These are phyloP conservation scores for Groenewaldozyma sp. DNA, from an alignment of 1,139 yeast genomes.

Conservation along the genomic window DNA sequence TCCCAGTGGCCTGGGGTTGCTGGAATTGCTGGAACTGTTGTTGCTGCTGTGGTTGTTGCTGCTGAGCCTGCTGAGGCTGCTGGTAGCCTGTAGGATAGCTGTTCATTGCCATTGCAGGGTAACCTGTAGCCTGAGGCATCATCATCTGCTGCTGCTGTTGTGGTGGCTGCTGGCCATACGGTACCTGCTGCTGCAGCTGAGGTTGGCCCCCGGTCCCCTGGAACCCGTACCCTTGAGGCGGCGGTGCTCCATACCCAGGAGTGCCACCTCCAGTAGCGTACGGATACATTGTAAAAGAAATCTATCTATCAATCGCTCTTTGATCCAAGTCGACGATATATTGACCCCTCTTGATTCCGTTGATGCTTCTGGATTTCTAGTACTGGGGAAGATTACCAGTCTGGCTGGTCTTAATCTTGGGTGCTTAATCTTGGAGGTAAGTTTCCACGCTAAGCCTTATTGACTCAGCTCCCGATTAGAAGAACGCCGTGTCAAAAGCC, in stretches of 20 bases:
- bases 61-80: conserved; percentile 7
- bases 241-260: conserved; percentile 4
- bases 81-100: conserved; percentile 17
- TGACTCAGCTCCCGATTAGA: too few relatives aligned
- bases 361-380: too few relatives aligned
- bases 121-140: conserved; percentile 8
- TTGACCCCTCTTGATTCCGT: too few relatives aligned
- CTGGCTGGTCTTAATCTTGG: too few relatives aligned
- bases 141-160: conserved; percentile 8
- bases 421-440: too few relatives aligned
- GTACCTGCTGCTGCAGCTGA: conserved; percentile 7
- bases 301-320: too few relatives aligned
- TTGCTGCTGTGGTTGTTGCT: conserved; percentile 12
- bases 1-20: conserved; percentile 11
- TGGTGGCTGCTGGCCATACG: conserved; percentile 9
- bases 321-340: too few relatives aligned
- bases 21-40: conserved; percentile 14
- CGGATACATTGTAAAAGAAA: too few relatives aligned
- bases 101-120: conserved; percentile 8
- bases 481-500: too few relatives aligned
- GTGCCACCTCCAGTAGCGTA: too few relatives aligned
- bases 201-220: conserved; percentile 8
- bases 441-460: too few relatives aligned
- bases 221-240: conserved; percentile 7
- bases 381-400: too few relatives aligned